These are phyloP conservation scores for Xylaria sp. DNA, from an alignment of 495 filamentous ascomycete species.

Conservation along the genomic window DNA sequence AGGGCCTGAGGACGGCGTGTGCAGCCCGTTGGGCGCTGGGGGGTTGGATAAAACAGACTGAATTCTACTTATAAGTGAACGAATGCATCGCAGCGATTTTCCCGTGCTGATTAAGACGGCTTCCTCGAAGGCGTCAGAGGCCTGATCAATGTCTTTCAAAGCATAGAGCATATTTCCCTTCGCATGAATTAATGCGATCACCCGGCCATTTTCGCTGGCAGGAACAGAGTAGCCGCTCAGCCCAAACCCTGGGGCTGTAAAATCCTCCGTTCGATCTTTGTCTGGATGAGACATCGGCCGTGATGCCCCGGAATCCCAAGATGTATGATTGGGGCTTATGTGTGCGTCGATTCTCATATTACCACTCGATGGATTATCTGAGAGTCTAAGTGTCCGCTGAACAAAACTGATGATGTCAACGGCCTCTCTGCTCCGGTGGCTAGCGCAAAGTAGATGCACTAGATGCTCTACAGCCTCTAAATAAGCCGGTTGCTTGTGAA, in stretches of 20 bases:
- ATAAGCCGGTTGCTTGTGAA: slow-evolving; percentile 85
- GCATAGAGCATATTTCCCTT: slow-evolving; percentile 99
- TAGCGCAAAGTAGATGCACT: slow-evolving; percentile 83
- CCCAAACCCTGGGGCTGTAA: slow-evolving; percentile 66
- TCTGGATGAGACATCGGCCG: slow-evolving; percentile 33
- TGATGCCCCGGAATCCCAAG: slow-evolving; percentile 10
- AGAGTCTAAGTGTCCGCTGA: slow-evolving; percentile 72
- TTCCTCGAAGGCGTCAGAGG: slow-evolving; percentile 92
- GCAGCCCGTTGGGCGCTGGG: slow-evolving; percentile 37
- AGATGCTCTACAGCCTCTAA: slow-evolving; percentile 98
- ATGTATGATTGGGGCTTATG: background rate
- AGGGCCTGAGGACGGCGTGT: slow-evolving; percentile 43
- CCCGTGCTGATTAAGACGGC: slow-evolving; percentile 90
- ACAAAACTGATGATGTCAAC: slow-evolving; percentile 89
- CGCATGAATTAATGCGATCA: slow-evolving; percentile 90
- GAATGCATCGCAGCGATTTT: slow-evolving; percentile 72
- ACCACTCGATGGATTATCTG: slow-evolving; percentile 25
- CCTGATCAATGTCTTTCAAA: slow-evolving; percentile 80
- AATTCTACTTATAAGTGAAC: slow-evolving; percentile 81
- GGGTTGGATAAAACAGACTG: slow-evolving; percentile 69
- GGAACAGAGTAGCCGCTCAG: slow-evolving; percentile 88
- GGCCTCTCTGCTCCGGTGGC: slow-evolving; percentile 82
- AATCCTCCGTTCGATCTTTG: slow-evolving; percentile 47
- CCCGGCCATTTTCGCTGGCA: slow-evolving; percentile 89
- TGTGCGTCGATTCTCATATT: slow-evolving; percentile 16